phyloP scores from a whole-genome alignment of 2,329 filamentous ascomycete genomes.

The Pseudovirgaria hyperparasitica region DNA sequence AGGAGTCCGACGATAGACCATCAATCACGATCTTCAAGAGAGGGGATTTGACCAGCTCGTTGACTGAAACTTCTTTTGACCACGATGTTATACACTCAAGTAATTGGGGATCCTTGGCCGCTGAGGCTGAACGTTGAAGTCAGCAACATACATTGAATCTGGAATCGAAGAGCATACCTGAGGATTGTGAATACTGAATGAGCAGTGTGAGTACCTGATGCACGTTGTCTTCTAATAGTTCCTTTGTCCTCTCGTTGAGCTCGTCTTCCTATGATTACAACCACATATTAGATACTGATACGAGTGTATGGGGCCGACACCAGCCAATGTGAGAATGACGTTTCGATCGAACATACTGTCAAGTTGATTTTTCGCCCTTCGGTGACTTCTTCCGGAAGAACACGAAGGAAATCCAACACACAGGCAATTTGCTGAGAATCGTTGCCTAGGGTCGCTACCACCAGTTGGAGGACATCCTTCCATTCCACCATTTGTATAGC shows the following conservation, averaged over 20 bases:
- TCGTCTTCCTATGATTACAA: conserved; percentile 72
- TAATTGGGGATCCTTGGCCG: conserved; percentile 75
- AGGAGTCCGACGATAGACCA: conserved; percentile 60
- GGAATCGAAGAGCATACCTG: conserved; percentile 50
- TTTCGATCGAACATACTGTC: conserved; percentile 71
- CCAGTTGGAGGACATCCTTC: conserved; percentile 80
- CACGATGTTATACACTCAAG: conserved; percentile 95
- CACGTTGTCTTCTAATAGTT: conserved; percentile 83
- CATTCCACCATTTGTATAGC: conserved; percentile 93
- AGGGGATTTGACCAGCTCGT: conserved; percentile 71
- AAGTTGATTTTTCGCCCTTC: conserved; percentile 99
- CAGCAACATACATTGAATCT: not conserved
- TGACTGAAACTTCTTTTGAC: conserved; percentile 82
- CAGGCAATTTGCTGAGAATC: conserved; percentile 70
- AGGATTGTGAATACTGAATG: conserved; percentile 83
- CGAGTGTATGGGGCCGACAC: conserved; percentile 19
- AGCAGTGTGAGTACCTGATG: conserved; percentile 76
- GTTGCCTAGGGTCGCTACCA: conserved; percentile 66
- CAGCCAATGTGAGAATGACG: conserved; percentile 27
- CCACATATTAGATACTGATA: conserved; percentile 28
- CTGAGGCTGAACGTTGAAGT: conserved; percentile 37
- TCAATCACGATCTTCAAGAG: conserved; percentile 70
- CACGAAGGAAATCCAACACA: conserved; percentile 89
- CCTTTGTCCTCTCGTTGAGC: conserved; percentile 69
- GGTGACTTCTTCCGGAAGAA: conserved; percentile 95